Percentiles rank a stretch among this genome's conserved stretches.
Evolutionary conservation across 2,329 filamentous ascomycete genomes (phyloP).

Genomic region (Cercospora zeina): DNA sequence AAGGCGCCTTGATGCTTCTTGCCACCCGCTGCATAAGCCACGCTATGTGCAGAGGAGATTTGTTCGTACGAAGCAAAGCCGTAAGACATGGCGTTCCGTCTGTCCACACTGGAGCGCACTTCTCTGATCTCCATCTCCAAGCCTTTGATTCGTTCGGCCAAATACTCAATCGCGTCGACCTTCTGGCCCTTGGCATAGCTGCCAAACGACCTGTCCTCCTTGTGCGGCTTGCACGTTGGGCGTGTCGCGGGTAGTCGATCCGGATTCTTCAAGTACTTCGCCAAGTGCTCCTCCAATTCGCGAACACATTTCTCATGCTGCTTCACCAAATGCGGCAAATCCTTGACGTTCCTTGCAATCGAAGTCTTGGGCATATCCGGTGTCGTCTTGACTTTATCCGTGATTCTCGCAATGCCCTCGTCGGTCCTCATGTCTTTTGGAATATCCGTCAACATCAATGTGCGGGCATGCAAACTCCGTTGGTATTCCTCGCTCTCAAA

Average conservation of each 20-base stretch:
- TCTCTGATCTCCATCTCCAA: conserved; percentile 84
- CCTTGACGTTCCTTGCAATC: conserved; percentile 88
- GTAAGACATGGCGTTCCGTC: conserved; percentile 82
- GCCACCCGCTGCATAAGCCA: conserved; percentile 76
- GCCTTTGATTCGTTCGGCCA: conserved; percentile 78
- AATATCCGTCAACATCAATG: conserved; percentile 74
- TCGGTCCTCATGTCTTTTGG: conserved; percentile 74
- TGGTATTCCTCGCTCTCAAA: conserved; percentile 88
- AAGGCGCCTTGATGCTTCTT: conserved; percentile 79
- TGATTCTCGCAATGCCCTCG: conserved; percentile 81
- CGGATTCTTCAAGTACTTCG: conserved; percentile 88
- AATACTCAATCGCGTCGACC: conserved; percentile 91
- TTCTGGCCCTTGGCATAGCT: conserved; percentile 69
- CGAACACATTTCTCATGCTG: conserved; percentile 80
- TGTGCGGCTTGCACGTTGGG: conserved; percentile 76
- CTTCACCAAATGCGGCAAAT: conserved; percentile 79
- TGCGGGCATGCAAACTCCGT: conserved; percentile 74
- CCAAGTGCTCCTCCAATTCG: conserved; percentile 76
- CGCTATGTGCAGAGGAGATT: conserved; percentile 82
- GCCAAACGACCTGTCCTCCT: conserved; percentile 62
- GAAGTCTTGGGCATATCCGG: conserved; percentile 76
- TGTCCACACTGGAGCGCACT: conserved; percentile 78
- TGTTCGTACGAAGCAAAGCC: conserved; percentile 93
- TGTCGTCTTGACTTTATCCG: conserved; percentile 75
- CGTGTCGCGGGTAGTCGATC: conserved; percentile 72